Evolutionary conservation across 345 rosid genomes (phyloP).

Genomic region (Eucalyptus urophylla): DNA sequence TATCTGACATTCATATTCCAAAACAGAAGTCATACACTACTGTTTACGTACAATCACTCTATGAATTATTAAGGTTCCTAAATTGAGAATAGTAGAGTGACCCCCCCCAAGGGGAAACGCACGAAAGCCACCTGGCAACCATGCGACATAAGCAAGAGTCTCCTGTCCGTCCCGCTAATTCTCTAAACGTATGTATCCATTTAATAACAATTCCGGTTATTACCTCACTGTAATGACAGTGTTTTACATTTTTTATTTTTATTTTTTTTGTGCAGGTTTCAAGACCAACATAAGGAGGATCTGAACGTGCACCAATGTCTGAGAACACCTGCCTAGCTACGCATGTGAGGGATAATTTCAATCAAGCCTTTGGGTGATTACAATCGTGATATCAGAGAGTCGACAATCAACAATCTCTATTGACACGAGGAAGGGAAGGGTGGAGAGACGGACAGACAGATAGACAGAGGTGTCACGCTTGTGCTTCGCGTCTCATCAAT

Average conservation of each 20-base stretch:
- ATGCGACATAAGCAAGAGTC: background rate
- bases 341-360: background rate
- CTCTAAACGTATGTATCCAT: background rate
- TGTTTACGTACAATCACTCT: background rate
- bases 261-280: constrained; percentile 40
- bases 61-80: background rate
- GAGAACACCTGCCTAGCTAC: background rate
- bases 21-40: background rate
- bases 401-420: background rate
- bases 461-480: background rate
- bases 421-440: background rate
- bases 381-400: background rate
- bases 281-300: constrained; percentile 46
- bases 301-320: background rate
- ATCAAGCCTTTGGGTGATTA: background rate
- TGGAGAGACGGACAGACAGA: background rate
- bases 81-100: background rate
- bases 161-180: background rate
- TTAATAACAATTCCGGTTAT: background rate
- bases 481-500: background rate
- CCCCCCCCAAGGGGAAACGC: background rate
- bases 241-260: background rate
- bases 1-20: background rate
- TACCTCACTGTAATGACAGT: background rate
- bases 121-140: background rate